Evolutionary conservation across 768 basidiomycete genomes (phyloP).

Genomic region (Sarcodon sp.): DNA sequence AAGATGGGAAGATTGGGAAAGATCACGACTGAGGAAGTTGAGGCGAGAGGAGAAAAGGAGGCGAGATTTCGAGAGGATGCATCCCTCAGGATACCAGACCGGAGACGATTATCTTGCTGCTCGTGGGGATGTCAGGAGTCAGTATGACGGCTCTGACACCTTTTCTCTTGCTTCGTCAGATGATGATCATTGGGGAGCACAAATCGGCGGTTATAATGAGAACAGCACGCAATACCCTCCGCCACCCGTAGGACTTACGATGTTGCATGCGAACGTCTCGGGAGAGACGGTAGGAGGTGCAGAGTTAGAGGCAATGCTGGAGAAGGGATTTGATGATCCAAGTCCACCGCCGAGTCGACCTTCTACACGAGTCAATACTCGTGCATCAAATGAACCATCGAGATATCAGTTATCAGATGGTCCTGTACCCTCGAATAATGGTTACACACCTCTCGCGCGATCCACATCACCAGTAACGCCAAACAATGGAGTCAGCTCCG

Average conservation of each 20-base stretch:
- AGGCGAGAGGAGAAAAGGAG: conserved; percentile 76
- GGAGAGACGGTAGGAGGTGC: conserved; percentile 45
- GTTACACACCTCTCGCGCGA: conserved; percentile 42
- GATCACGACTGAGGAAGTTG: conserved; percentile 84
- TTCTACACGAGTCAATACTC: conserved; percentile 6
- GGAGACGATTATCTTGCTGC: conserved; percentile 54
- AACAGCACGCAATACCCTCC: conserved; percentile 66
- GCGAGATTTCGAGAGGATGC: conserved; percentile 67
- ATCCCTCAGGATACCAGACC: conserved; percentile 53
- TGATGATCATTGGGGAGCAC: conserved; percentile 90
- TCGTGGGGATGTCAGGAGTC: conserved; percentile 32
- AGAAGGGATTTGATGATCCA: conserved; percentile 75
- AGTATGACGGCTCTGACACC: conserved; percentile 73
- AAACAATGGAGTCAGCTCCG: conserved; percentile 21
- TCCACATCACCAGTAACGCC: conserved; percentile 32
- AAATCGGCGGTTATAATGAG: conserved; percentile 95
- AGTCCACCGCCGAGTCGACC: conserved; percentile 28
- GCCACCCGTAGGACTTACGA: conserved; percentile 63
- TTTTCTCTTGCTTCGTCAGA: conserved; percentile 77
- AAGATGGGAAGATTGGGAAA: conserved; percentile 99
- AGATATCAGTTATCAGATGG: conserved; percentile 57
- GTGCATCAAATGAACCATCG: conserved; percentile 24
- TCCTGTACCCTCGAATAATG: conserved; percentile 27
- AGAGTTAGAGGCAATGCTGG: conserved; percentile 88
- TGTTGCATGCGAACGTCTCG: conserved; percentile 23